A percentile compares a stretch with the other conserved stretches of the same genome.
phyloP scores from a whole-genome alignment of 2,329 filamentous ascomycete genomes.

The Cercospora sp. region DNA sequence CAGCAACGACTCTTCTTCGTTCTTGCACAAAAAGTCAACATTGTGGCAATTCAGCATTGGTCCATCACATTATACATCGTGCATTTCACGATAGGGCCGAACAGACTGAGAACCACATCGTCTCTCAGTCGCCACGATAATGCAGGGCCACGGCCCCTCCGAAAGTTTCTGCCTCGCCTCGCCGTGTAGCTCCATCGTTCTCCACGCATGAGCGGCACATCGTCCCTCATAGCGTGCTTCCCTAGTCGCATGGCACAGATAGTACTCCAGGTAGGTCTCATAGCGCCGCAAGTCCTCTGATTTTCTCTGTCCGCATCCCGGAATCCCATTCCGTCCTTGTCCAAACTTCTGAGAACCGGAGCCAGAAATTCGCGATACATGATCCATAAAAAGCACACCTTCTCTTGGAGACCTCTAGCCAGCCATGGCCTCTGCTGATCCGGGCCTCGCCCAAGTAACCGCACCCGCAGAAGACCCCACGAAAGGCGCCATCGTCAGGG shows the following conservation, averaged over 20 bases:
- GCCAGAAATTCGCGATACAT: conserved; percentile 1
- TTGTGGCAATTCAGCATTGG: background rate
- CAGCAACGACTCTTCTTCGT: background rate
- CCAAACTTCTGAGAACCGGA: no score
- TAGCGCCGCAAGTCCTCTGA: background rate
- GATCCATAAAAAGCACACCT: conserved; percentile 14
- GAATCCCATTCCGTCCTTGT: background rate
- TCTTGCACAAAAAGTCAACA: background rate
- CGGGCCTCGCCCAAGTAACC: conserved; percentile 34
- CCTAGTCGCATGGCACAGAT: background rate
- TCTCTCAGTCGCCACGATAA: background rate
- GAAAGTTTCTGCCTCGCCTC: conserved; percentile 5
- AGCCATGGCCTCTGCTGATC: conserved; percentile 40
- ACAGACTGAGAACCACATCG: background rate
- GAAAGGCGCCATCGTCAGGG: conserved; percentile 34
- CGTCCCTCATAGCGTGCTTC: background rate
- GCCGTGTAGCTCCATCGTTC: background rate
- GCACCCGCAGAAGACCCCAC: conserved; percentile 37
- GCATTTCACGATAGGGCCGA: background rate
- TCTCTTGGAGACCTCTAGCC: conserved; percentile 22
- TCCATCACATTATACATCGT: no score
- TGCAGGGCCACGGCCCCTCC: background rate
- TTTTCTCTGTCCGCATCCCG: background rate
- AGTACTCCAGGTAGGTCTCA: conserved; percentile 1
- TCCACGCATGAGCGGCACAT: background rate